These are phyloP conservation scores for Tuber aestivum DNA, from an alignment of 495 filamentous ascomycete genomes.

Conservation along the genomic window DNA sequence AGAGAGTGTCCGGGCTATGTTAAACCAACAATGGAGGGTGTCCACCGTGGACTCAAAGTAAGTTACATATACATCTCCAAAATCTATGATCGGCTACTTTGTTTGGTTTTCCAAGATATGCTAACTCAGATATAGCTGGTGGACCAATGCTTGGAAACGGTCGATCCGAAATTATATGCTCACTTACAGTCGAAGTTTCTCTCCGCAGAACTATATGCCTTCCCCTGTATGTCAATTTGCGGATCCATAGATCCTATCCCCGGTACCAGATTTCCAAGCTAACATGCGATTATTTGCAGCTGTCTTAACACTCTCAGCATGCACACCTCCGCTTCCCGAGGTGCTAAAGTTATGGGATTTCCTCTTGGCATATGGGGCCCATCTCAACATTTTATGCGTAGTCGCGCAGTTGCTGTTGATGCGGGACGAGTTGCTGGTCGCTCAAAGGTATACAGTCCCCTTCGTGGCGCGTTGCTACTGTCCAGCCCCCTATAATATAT, in stretches of 20 bases:
- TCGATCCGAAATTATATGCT: constrained; percentile 77
- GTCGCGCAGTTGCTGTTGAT: constrained; percentile 92
- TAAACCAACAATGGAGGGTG: constrained; percentile 91
- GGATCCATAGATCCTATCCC: background rate
- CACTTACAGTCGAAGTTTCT: constrained; percentile 80
- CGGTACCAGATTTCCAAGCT: constrained; percentile 14
- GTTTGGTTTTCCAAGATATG: background rate
- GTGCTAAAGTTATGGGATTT: constrained; percentile 98
- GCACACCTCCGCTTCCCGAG: constrained; percentile 93
- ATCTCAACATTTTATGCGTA: constrained; percentile 93
- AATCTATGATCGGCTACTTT: background rate
- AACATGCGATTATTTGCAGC: constrained; percentile 42
- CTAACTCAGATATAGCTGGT: constrained; percentile 52
- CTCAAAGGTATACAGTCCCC: constrained; percentile 60
- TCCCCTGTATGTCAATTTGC: constrained; percentile 54
- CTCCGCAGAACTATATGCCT: constrained; percentile 93
- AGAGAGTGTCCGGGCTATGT: constrained; percentile 90
- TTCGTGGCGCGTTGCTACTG: constrained; percentile 1
- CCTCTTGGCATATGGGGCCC: constrained; percentile 87
- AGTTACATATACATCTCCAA: background rate
- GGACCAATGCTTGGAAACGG: constrained; percentile 80
- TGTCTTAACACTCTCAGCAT: constrained; percentile 89
- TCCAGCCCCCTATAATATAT: background rate
- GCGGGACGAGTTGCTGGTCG: constrained; percentile 72
- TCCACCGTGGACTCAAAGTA: constrained; percentile 74